Evolutionary conservation across 176 grass and related monocot genomes (phyloP), one percentile per base, ranked within the genome.

Genomic region (Musa beccarii): DNA sequence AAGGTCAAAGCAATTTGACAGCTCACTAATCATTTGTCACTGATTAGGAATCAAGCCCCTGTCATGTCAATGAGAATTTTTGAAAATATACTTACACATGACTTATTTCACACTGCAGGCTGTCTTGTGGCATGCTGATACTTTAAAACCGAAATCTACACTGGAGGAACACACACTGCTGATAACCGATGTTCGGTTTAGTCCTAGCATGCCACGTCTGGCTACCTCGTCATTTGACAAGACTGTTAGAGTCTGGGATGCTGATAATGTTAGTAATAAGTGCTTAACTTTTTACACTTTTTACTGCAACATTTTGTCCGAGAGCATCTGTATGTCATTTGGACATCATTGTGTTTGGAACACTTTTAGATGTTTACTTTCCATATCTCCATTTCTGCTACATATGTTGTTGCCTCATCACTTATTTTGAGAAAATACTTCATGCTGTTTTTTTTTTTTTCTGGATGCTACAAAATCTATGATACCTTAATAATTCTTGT

Each of bases 1-100:
- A 99, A 99, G 96, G 96, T 99, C 13, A 74, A 56, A 56, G 50
- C 16, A 74, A 56, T 56, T 34, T 56, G 53, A 57, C 57, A 13
- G 8, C 23, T 0, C 11, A 1, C 20, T 49, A 23, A 74, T 57
- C 25, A 17, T 11, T 56, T 56, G 22, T 29, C 19, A 74, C 15
- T 34, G 2, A 55, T 16, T 66, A 13, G 21, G 10, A 22, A 51
- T 43, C 17, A 19, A 51, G 8, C 1, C 6, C 49, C 1, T n/a
- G 3, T 51, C 51, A 51, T 70, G 15, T 11, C 20, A 14, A 50
- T 15, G 13, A 70, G 10, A 2, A 11, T n/a, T 16, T n/a, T 50
- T 17, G 34, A n/a, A 7, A 22, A 51, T 16, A 2, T 70, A 21
- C 15, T 51, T n/a, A 51, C 34, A 51, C 5, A 49, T 11, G 1